These are phyloP conservation scores for Myriangium duriaei DNA, from an alignment of 2,329 filamentous ascomycete genomes.

Conservation along the genomic window DNA sequence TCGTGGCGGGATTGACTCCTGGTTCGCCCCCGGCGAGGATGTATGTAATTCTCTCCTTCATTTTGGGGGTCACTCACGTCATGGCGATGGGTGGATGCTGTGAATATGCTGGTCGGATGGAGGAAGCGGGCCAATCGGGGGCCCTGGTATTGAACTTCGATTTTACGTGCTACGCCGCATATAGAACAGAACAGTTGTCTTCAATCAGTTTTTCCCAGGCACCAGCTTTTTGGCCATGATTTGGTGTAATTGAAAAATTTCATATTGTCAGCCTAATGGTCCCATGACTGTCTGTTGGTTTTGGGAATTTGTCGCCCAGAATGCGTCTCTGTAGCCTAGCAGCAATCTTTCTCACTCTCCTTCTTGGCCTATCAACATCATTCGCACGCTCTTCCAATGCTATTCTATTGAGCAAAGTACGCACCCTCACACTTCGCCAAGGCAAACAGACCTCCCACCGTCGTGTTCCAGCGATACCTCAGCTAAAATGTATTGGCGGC, in stretches of 20 bases:
- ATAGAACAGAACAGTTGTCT: too few species aligned
- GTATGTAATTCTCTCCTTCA: constrained; percentile 70
- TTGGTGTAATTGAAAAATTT: too few species aligned
- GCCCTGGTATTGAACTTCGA: too few species aligned
- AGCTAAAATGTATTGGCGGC: constrained; percentile 61
- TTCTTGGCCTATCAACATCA: constrained; percentile 13
- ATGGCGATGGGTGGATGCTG: too few species aligned
- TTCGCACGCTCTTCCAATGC: constrained; percentile 30
- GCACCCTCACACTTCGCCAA: constrained; percentile 64
- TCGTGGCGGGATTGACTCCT: constrained; percentile 49
- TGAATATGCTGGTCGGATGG: too few species aligned
- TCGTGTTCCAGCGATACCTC: constrained; percentile 60
- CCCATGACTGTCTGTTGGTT: too few species aligned
- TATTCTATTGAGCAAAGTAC: constrained; percentile 54
- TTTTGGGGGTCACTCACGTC: constrained; percentile 24
- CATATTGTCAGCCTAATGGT: too few species aligned
- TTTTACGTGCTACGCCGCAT: too few species aligned
- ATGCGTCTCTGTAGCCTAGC: constrained; percentile 6
- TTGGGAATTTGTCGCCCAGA: too few species aligned
- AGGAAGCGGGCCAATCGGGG: too few species aligned
- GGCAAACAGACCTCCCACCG: constrained; percentile 59
- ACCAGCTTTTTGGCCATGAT: too few species aligned
- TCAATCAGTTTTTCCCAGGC: too few species aligned
- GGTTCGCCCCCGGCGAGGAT: constrained; percentile 53
- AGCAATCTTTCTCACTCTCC: constrained; percentile 1